These are phyloP conservation scores for Linum tenue DNA, from an alignment of 345 rosid genomes.

Conservation along the genomic window DNA sequence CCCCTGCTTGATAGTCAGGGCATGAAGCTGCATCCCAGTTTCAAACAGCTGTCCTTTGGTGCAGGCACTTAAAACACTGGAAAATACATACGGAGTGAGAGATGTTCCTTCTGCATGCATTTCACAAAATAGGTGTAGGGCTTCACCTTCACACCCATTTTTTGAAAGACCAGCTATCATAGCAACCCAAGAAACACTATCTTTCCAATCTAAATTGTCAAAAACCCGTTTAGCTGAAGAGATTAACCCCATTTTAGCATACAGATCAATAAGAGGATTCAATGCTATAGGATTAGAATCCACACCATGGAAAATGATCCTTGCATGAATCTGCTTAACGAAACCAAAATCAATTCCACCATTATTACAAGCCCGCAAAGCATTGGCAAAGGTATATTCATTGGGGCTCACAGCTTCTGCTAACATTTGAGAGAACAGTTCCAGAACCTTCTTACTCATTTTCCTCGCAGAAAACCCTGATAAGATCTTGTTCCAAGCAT, in stretches of 20 bases:
- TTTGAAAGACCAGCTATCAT: slow-evolving; percentile 69
- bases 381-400: slow-evolving; percentile 33
- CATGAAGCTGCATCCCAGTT: slow-evolving; percentile 63
- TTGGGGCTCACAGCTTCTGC: slow-evolving; percentile 31
- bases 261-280: slow-evolving; percentile 63
- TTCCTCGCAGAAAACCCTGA: slow-evolving; percentile 33
- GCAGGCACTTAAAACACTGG: slow-evolving; percentile 81
- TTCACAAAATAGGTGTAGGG: slow-evolving; percentile 42
- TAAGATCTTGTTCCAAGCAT: slow-evolving; percentile 48
- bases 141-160: slow-evolving; percentile 52
- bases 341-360: slow-evolving; percentile 23
- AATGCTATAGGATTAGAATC: slow-evolving; percentile 33
- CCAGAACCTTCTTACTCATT: slow-evolving; percentile 23
- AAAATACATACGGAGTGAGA: slow-evolving; percentile 67
- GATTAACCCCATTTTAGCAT: slow-evolving; percentile 50
- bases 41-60: slow-evolving; percentile 45
- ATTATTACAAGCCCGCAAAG: slow-evolving; percentile 44
- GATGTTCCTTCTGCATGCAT: slow-evolving; percentile 45
- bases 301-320: slow-evolving; percentile 48
- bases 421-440: slow-evolving; percentile 34
- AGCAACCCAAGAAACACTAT: slow-evolving; percentile 74
- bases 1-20: slow-evolving; percentile 60
- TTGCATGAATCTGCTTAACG: slow-evolving; percentile 58
- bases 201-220: slow-evolving; percentile 39
- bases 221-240: slow-evolving; percentile 48